Conservation (phyloP, 2,329 filamentous ascomycete species). For the Pestalotiopsis sp. region DNA sequence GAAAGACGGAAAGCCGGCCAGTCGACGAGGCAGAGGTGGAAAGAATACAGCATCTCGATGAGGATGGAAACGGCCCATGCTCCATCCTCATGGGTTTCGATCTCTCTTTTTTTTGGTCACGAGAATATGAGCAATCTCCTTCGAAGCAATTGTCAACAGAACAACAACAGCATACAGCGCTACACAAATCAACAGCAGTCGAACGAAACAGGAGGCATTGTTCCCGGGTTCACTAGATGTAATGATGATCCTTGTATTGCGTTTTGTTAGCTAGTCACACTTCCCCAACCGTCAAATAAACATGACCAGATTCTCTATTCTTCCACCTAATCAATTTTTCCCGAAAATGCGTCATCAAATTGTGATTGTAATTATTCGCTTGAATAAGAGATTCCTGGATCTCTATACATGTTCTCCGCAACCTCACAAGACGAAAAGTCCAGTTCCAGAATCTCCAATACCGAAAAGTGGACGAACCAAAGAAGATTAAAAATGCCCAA, state of each 20-base stretch:
- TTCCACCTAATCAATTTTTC: background rate
- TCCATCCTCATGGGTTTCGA: background rate
- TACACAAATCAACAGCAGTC: slow-evolving; percentile 9
- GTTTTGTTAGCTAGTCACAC: slow-evolving; percentile 19
- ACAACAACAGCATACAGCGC: slow-evolving; percentile 16
- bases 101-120: slow-evolving; percentile 11
- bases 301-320: slow-evolving; percentile 4
- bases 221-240: slow-evolving; percentile 2
- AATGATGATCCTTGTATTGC: slow-evolving; percentile 14
- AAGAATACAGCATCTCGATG: slow-evolving; percentile 3
- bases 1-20: slow-evolving; percentile 9
- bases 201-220: slow-evolving; percentile 12
- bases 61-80: slow-evolving; percentile 4
- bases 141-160: slow-evolving; percentile 11
- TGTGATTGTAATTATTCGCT: background rate
- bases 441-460: background rate
- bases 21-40: slow-evolving; percentile 23
- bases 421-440: background rate
- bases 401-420: background rate
- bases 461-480: background rate
- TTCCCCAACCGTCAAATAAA: slow-evolving; percentile 5
- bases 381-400: background rate
- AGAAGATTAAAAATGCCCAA: background rate
- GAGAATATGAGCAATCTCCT: slow-evolving; percentile 10
- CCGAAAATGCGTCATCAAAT: background rate